A percentile compares a stretch with the other conserved stretches of the same genome.
Evolutionary conservation across 768 basidiomycete genomes (phyloP).

Genomic region (Strobilomyces echinocephalus): DNA sequence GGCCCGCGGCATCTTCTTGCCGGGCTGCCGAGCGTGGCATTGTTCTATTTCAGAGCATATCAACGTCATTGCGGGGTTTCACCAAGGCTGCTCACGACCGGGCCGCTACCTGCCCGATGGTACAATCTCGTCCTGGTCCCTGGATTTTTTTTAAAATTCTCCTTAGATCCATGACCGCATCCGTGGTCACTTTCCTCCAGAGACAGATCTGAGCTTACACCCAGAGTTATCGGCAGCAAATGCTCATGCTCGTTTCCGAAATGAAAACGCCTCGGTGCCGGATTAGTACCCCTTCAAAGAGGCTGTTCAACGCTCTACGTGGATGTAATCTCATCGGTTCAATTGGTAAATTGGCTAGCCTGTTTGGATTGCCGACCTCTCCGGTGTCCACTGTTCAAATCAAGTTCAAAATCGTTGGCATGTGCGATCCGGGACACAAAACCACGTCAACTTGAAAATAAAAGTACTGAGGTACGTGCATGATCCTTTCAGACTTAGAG

Average conservation of each 20-base stretch:
- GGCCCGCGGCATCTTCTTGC: slow-evolving; percentile 18
- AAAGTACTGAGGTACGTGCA: no score
- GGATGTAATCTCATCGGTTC: not conserved
- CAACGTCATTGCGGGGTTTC: not conserved
- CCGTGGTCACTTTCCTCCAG: not conserved
- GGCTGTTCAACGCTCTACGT: not conserved
- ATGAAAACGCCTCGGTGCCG: slow-evolving; percentile 12
- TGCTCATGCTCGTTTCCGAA: slow-evolving; percentile 7
- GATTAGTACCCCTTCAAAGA: not conserved
- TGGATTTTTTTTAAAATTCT: not conserved
- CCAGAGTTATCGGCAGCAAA: not conserved
- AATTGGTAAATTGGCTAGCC: not conserved
- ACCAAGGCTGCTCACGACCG: not conserved
- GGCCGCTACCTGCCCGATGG: not conserved
- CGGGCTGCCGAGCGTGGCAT: slow-evolving; percentile 16
- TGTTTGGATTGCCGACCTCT: no score
- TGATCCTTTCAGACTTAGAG: not conserved
- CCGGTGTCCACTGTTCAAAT: not conserved
- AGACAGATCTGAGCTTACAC: slow-evolving; percentile 1
- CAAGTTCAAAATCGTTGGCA: not conserved
- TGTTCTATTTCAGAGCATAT: slow-evolving; percentile 2
- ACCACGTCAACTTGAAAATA: no score
- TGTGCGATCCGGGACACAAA: no score
- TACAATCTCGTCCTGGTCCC: not conserved
- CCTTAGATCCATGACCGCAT: not conserved